Base-by-base conservation (phyloP, 2,329 filamentous ascomycete species). In the Claviceps citrina region DNA sequence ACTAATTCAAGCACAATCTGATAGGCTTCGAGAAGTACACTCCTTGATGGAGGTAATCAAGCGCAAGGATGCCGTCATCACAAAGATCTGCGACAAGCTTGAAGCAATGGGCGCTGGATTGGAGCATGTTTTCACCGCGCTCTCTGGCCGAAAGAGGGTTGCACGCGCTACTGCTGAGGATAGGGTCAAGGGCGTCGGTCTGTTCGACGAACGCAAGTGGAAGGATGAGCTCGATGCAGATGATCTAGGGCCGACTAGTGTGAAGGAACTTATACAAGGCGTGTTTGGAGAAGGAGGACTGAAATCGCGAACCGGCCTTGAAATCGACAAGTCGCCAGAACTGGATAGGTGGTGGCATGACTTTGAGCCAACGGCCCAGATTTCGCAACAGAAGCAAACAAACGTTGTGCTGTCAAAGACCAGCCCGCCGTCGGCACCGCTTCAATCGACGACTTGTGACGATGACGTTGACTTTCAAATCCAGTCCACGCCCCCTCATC, bases 51-150 rank as follows among this genome's bases (percentile, higher is more conserved):
- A 56, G 1, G 54, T 59, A 4, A 52, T 76, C 9, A 54, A 51
- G 7, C 64, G 71, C 19, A 75, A 76, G 49, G 72, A 76, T 44
- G 53, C 54, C 2, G 59, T 73, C 15, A 63, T 76, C 30, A 52
- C 53, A 9, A 70, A 65, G 44, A 53, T 76, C 13, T 47, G 68
- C 4, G 70, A 75, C 48, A 75, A 75, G 52, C 54, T 76, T 1
- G 69, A 70, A 43, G 61, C 64, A 2, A 62, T 65, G 38, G 68
- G 69, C 2, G 67, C 59, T 0, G 66, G 70, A 0, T 52, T 74
- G 7, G 71, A 74, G 43, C 60, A 70, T 44, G 59, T 73, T 8
- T 76, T 76, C 51, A 66, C 66, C 25, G 48, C 61, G 5, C 54
- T 74, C 3, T 64, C 67, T 3, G 63, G 65, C 0, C 70, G 67